Evolutionary conservation across 2,329 filamentous ascomycete genomes (phyloP).

Genomic region (Pseudogymnoascus sp.): DNA sequence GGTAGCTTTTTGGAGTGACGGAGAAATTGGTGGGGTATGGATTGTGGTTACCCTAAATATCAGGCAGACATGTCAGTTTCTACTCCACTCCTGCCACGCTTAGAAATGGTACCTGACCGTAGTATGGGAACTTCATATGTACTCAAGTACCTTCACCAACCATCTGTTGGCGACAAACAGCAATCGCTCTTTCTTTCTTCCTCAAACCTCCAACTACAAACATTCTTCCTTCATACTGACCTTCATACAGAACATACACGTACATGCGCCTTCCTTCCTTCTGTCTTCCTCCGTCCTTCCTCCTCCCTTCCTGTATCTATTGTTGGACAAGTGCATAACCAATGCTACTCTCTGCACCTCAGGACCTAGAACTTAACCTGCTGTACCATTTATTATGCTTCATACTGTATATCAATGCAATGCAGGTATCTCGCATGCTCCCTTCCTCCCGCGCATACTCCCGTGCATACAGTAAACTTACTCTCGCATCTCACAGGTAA

Average conservation of each 20-base stretch:
- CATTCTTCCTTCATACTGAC: not conserved
- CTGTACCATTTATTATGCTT: not conserved
- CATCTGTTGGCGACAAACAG: not conserved
- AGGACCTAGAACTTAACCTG: not conserved
- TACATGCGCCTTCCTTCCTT: not conserved
- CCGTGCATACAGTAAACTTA: constrained; percentile 4
- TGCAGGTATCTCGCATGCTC: constrained; percentile 5
- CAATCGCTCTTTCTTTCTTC: not conserved
- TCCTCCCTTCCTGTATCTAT: not conserved
- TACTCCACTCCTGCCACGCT: not conserved
- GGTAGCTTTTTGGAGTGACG: not conserved
- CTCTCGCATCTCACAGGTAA: not conserved
- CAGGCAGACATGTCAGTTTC: not conserved
- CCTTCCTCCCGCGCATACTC: constrained; percentile 7
- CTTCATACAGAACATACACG: not conserved
- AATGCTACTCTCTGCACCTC: not conserved
- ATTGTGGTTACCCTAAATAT: not conserved
- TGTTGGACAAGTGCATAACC: not conserved
- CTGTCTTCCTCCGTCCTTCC: not conserved
- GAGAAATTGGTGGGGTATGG: not conserved
- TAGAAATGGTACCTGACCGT: not conserved
- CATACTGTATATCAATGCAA: constrained; percentile 6
- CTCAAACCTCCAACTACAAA: not conserved
- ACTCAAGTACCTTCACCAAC: not conserved
- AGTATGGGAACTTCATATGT: not conserved